Base-by-base conservation (phyloP, 768 basidiomycete species). In the Xerocomellus dryophilus region DNA sequence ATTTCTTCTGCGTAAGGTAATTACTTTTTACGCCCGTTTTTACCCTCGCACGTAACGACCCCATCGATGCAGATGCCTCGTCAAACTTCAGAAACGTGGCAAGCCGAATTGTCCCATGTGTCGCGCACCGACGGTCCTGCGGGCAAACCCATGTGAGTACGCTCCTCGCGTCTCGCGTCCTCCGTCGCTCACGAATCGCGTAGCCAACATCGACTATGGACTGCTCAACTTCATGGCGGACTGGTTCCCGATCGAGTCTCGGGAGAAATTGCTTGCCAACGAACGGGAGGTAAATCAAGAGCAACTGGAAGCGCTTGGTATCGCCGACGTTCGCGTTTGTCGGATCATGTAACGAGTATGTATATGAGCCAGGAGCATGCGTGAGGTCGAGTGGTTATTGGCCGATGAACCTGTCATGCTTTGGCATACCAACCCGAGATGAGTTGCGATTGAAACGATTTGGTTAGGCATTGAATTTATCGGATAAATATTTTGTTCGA, bases 231-330 rank as follows among this genome's bases (percentile, higher is more conserved):
- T 93, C 61, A 91, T 97, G 86, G 79, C 86, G 53, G 85, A 89
- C 61, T 97, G 93, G 92, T 98, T 98, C 69, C 93, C 95, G 0
- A 65, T 81, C 14, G 95, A 97, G 66, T 78, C 91, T 15, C 81
- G 76, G 53, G 78, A 78, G 61, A 97, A 97, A 67, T 72, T 83
- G 43, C 81, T 78, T 60, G 78, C 81, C 58, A 93, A 94, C 67
- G 85, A 90, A 67, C 74, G 71, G 44, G 94, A 97, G 67, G 83
- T 85, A 0, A 77, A 81, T 0, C 70, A 77, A 42, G 93, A 96
- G 70, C 78, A 90, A 61, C 65, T 87, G 18, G 71, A 77, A 54
- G 86, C 85, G 61, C 62, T 90, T 31, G 87, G 89, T 7, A 59
- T 91, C 27, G 73, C 47, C 7, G 58, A 49, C 8, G 36, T 2